These are phyloP conservation scores for Sistotremastrum niveocremeum DNA, from an alignment of 768 basidiomycete genomes.

Conservation along the genomic window DNA sequence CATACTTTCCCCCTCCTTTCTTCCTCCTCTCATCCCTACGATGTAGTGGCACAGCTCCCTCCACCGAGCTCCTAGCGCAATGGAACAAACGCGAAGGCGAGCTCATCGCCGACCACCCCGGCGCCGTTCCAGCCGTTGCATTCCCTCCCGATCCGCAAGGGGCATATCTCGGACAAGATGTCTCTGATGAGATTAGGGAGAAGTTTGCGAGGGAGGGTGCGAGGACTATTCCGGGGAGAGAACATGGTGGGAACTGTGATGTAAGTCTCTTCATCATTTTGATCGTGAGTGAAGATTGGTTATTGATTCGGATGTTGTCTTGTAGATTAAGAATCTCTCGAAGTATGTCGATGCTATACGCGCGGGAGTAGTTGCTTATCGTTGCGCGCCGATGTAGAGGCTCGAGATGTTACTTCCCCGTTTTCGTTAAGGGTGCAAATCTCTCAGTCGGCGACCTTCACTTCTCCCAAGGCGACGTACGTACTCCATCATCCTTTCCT, in stretches of 20 bases:
- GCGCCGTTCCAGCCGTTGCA: slow-evolving; percentile 50
- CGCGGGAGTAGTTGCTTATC: neutral
- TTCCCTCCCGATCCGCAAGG: slow-evolving; percentile 46
- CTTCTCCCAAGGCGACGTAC: slow-evolving; percentile 64
- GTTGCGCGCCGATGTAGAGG: slow-evolving; percentile 24
- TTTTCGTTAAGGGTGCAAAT: slow-evolving; percentile 64
- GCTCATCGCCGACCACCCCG: slow-evolving; percentile 39
- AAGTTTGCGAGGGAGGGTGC: slow-evolving; percentile 57
- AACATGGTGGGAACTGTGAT: slow-evolving; percentile 71
- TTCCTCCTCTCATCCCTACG: neutral
- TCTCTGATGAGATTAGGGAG: slow-evolving; percentile 29
- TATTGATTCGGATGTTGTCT: neutral
- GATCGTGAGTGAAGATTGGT: no score
- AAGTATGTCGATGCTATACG: slow-evolving; percentile 17
- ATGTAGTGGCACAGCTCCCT: slow-evolving; percentile 52
- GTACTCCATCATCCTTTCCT: slow-evolving; percentile 3
- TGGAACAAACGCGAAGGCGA: slow-evolving; percentile 65
- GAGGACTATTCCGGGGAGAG: slow-evolving; percentile 61
- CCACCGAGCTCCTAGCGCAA: slow-evolving; percentile 51
- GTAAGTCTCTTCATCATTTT: slow-evolving; percentile 20
- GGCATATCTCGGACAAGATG: slow-evolving; percentile 57
- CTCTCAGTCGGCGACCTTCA: slow-evolving; percentile 69
- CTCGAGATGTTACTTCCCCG: slow-evolving; percentile 64
- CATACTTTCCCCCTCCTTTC: neutral
- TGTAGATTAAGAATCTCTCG: slow-evolving; percentile 65